Base-by-base conservation (phyloP, 2,329 filamentous ascomycete genomes). In the Colletotrichum costaricense region DNA sequence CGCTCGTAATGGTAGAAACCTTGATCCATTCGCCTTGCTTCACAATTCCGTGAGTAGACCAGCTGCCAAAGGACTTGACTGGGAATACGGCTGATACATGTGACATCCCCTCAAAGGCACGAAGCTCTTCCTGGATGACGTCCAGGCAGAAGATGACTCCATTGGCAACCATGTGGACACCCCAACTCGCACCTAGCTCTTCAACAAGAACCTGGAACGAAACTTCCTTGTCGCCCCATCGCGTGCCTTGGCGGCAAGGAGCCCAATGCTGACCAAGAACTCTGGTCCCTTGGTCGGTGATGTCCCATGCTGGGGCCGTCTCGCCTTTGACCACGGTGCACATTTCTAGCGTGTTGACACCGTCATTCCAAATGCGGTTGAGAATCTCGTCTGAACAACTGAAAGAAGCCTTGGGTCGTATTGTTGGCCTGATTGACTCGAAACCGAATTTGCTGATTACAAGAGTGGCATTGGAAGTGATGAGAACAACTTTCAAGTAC, bases 161-260 rank as follows among this genome's bases (percentile, higher is more conserved):
- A 62, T 73, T 73, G 28, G 71, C 67, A 7, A 73, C 67, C 71
- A 71, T 73, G n/a, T 70, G 71, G 26, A 73, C 67, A 8, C 71
- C 71, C 71, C 71, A 73, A 3, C 71, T 73, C 14, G 71, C 67
- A 2, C 71, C 71, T 3, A n/a, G 33, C 4, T 26, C 26, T 9
- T 70, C 71, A 24, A 71, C 59, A 3, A 56, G 67, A 16, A 63
- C 67, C 7, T 62, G 9, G 26, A 73, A 73, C 1, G 35, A 24
- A 22, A 63, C 38, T n/a, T 57, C 52, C 2, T 67, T 67, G 12
- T 71, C 60, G 9, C 56, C 58, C 71, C 71, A 73, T n/a, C 55
- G 24, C 5, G 67, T 73, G 1, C 71, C 71, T 22, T 63, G 56
- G n/a, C 71, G 67, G n/a, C 71, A 73, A 14, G 67, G 67, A 2